phyloP scores from a whole-genome alignment of 2,329 filamentous ascomycete species.

The Colletotrichum graminicola region DNA sequence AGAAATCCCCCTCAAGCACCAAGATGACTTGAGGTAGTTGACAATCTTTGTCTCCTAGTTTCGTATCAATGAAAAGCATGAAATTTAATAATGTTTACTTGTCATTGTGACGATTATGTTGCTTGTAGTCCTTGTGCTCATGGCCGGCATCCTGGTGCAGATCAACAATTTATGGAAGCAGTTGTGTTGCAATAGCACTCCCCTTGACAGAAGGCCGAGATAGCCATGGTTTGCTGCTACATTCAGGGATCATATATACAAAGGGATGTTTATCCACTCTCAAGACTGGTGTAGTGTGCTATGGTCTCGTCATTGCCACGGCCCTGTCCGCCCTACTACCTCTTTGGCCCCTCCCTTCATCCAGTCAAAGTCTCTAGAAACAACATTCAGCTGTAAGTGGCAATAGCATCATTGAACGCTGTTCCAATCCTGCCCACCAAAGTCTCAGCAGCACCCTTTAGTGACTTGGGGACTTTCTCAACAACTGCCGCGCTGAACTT shows the following conservation, averaged over 20 bases:
- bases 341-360: background rate
- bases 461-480: conserved; percentile 54
- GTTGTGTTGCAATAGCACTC: too few relatives aligned
- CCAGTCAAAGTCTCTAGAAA: background rate
- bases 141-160: background rate
- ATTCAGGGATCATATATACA: background rate
- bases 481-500: conserved; percentile 54
- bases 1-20: conserved; percentile 1
- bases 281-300: background rate
- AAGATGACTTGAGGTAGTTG: conserved; percentile 1
- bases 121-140: background rate
- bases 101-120: background rate
- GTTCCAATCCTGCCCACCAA: conserved; percentile 55
- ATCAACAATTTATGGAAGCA: background rate
- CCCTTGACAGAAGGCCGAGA: background rate
- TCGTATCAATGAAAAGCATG: conserved; percentile 34
- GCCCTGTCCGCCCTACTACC: background rate
- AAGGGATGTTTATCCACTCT: background rate
- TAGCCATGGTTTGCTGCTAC: background rate
- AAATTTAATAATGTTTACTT: background rate
- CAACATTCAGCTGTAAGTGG: conserved; percentile 44
- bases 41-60: conserved; percentile 22
- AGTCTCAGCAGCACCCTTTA: conserved; percentile 50
- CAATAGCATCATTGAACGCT: conserved; percentile 55
- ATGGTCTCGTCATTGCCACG: background rate